phyloP scores from a whole-genome alignment of 352 stramenopile species.

The Pythium phragmitis region DNA sequence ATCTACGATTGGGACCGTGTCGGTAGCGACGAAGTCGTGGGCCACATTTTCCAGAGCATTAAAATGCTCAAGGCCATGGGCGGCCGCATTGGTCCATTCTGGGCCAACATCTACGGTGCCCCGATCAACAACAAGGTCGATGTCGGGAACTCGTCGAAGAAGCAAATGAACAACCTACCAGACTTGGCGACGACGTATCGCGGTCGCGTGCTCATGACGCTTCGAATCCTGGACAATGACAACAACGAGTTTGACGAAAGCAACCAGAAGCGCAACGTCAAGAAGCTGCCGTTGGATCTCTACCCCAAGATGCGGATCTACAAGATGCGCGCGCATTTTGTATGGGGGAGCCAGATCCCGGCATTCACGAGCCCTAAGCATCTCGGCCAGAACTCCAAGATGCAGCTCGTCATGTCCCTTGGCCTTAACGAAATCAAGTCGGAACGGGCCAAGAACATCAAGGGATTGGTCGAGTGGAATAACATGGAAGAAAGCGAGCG shows the following conservation, averaged over 20 bases:
- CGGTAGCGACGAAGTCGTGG: constrained; percentile 70
- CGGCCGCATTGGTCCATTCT: constrained; percentile 57
- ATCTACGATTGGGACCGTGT: constrained; percentile 84
- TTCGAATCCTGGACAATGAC: constrained; percentile 69
- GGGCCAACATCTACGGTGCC: constrained; percentile 79
- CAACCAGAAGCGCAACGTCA: constrained; percentile 86
- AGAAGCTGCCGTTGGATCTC: constrained; percentile 53
- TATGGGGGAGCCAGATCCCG: constrained; percentile 75
- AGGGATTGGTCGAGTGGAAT: constrained; percentile 85
- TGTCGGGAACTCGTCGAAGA: constrained; percentile 52
- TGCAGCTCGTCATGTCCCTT: constrained; percentile 72
- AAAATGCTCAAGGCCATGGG: constrained; percentile 70
- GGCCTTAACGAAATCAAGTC: constrained; percentile 64
- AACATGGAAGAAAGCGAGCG: constrained; percentile 74
- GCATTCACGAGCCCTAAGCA: constrained; percentile 67
- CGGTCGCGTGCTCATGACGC: constrained; percentile 75
- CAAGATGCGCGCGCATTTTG: constrained; percentile 70
- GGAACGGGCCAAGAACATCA: constrained; percentile 60
- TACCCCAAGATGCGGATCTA: constrained; percentile 67
- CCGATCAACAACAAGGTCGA: constrained; percentile 59
- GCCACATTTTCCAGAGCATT: constrained; percentile 66
- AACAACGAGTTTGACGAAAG: constrained; percentile 71
- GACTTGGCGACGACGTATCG: constrained; percentile 83
- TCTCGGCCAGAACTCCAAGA: constrained; percentile 72
- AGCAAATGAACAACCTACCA: constrained; percentile 86